Base-by-base conservation (phyloP, 345 rosid species). In the Microcos paniculata region DNA sequence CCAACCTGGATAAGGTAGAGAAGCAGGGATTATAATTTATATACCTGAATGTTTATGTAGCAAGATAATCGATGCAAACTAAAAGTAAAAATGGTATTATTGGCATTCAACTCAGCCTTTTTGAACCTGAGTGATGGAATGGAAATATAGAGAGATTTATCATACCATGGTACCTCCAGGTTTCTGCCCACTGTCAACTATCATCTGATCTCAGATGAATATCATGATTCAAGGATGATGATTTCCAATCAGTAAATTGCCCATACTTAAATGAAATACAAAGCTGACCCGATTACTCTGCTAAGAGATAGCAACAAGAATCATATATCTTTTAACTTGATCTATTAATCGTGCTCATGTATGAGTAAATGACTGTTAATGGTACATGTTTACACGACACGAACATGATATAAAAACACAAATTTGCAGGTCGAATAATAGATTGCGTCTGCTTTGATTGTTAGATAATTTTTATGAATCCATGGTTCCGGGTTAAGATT, bases 51-150 rank as follows among this genome's bases (percentile, higher is more conserved):
- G 48, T 51, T 12, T 53, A 75, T 66, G 6, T 71, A 59, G 70
- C 53, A 56, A 19, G 24, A 16, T 13, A 28, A 67, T 21, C 38
- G 15, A 76, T 78, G 67, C 80, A 74, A 46, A 46, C 70, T 23
- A 38, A 33, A 48, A 35, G 51, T 46, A 5, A 65, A 68, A 42
- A 49, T 35, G 77, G 67, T 51, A 71, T 70, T 76, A 63, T 19
- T 64, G 45, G 78, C 83, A 78, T 84, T 81, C 83, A 46, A 71
- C 88, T 81, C 89, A 77, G 89, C 76, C 78, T 82, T 88, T 84
- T 81, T 70, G 76, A 76, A 79, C 87, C 91, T 78, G 91, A 79
- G 85, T 84, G 65, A 59, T 80, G 82, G 59, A 73, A 81, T 77
- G 83, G 58, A 35, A 68, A 75, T 12, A 23, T 42, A 42, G 23